Conservation (phyloP, 208 protist species). For the Leishmania braziliensis region DNA sequence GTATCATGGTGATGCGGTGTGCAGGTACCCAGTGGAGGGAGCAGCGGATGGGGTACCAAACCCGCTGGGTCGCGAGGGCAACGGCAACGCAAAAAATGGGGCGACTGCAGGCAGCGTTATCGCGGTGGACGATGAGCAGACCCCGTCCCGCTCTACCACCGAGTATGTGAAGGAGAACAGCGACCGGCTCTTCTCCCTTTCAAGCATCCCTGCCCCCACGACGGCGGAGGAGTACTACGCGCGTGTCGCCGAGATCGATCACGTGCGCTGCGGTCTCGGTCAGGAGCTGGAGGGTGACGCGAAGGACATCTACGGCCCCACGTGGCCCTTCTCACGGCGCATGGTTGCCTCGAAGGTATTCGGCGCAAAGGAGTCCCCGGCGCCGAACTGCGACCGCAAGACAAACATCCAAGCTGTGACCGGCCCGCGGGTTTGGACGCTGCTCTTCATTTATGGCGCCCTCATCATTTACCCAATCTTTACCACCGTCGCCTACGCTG, state of each 20-base stretch:
- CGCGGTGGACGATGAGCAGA: neutral
- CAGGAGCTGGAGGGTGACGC: constrained; percentile 32
- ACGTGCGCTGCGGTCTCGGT: constrained; percentile 41
- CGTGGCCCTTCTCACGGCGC: constrained; percentile 31
- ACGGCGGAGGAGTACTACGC: constrained; percentile 46
- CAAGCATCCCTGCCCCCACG: constrained; percentile 16
- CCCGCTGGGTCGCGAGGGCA: neutral
- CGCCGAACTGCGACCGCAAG: constrained; percentile 39
- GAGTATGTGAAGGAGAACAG: constrained; percentile 1
- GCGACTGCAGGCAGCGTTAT: neutral
- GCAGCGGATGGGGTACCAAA: neutral
- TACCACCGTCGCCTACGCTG: constrained; percentile 33
- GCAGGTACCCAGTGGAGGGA: neutral
- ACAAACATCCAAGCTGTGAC: constrained; percentile 26
- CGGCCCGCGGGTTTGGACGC: constrained; percentile 26
- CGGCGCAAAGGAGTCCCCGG: constrained; percentile 8
- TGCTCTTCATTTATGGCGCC: constrained; percentile 27
- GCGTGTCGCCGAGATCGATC: constrained; percentile 31
- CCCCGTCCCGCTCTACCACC: neutral
- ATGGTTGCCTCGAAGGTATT: constrained; percentile 28
- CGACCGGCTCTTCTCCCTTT: constrained; percentile 16
- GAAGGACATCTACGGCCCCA: constrained; percentile 50
- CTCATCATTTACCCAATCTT: constrained; percentile 32
- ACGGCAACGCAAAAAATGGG: neutral
- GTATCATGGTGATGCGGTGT: neutral